phyloP scores from a whole-genome alignment of 495 filamentous ascomycete species.

The Lichenothelia convexa region DNA sequence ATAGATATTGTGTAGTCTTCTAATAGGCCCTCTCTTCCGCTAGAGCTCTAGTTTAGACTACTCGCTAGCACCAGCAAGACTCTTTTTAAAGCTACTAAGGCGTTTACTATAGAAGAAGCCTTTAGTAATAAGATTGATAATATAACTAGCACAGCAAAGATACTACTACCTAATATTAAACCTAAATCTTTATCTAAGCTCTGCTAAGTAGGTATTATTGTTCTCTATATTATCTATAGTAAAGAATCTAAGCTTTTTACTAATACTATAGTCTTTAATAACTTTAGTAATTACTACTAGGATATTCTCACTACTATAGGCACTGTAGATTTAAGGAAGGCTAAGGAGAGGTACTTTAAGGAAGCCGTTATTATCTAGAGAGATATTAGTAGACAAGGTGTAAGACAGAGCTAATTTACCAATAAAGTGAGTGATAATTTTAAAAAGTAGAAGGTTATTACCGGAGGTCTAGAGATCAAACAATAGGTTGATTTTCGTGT shows the following conservation, averaged over 20 bases:
- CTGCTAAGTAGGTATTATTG: slow-evolving; percentile 1
- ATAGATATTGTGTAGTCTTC: slow-evolving; percentile 6
- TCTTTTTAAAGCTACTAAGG: neutral
- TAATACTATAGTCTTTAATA: slow-evolving; percentile 3
- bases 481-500: slow-evolving; percentile 1
- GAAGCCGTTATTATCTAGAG: too few relatives aligned
- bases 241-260: slow-evolving; percentile 3
- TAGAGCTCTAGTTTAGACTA: neutral
- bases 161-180: slow-evolving; percentile 1
- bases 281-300: neutral
- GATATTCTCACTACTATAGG: neutral
- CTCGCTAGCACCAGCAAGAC: slow-evolving; percentile 1
- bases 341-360: neutral
- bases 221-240: too few relatives aligned
- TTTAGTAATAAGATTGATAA: slow-evolving; percentile 6
- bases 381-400: too few relatives aligned
- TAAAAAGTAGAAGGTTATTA: slow-evolving; percentile 1
- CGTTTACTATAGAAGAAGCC: slow-evolving; percentile 1
- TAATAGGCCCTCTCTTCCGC: slow-evolving; percentile 5
- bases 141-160: slow-evolving; percentile 3
- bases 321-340: neutral
- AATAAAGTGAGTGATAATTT: slow-evolving; percentile 1
- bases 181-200: neutral
- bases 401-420: too few relatives aligned
- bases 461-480: slow-evolving; percentile 3